Base-by-base conservation (phyloP, 805 yeast genomes). In the Metschnikowia lunata region DNA sequence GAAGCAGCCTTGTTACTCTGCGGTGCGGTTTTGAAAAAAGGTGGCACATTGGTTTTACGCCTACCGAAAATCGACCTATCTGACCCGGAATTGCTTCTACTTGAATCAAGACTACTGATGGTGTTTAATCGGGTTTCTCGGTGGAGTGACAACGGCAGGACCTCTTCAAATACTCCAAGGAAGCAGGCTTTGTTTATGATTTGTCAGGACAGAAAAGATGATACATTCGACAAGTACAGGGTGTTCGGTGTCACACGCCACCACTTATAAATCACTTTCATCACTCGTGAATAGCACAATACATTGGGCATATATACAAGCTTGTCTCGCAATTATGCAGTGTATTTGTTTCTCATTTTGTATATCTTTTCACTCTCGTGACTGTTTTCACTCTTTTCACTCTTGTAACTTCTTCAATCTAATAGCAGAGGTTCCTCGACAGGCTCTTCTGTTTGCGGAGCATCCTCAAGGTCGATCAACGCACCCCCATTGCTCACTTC, bases 1-100 rank as follows among this genome's bases (percentile, higher is more conserved):
- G 75, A 70, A 41, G 73, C 74, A 0, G 57, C 71, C 1, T 51
- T 69, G 30, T 46, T 66, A 4, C 47, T 70, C 13, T 50, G 61
- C 10, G 62, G 69, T 37, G 56, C 56, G 1, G 42, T 61, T 0
- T 54, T 71, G 47, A 55, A 49, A 34, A 57, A 61, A 11, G 52
- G 52, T 1, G 75, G 75, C 1, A 59, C 53, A 1, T 50, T 69
- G 34, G 62, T 71, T 7, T 41, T 66, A 6, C 50, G 73, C 37
- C 43, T 71, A 26, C 43, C 61, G 8, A 35, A 40, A 8, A 62
- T 66, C 1, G 54, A 62, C 34, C 26, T 45, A 6, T 44, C 49
- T 3, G 71, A 71, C 45, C 54, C 61, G 1, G 73, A 67, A 43
- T 40, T 67, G 33, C 50, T 34, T 6, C 36, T 67, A 3, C 54